Conservation (phyloP, 352 stramenopile genomes). For the Pythium graminicola region DNA sequence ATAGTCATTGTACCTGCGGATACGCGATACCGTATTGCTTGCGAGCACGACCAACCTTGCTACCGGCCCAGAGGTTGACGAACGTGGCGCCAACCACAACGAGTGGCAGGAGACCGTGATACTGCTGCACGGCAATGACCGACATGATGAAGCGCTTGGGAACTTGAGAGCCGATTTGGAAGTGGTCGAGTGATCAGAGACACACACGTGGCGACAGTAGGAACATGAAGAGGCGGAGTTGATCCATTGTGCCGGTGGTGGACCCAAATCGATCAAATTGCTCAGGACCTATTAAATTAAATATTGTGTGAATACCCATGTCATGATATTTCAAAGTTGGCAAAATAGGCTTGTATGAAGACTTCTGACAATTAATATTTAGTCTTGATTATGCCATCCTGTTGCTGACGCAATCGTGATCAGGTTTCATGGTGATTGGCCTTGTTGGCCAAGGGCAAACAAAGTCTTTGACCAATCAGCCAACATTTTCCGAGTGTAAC, state of each 20-base stretch:
- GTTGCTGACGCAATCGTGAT: slow-evolving; percentile 2
- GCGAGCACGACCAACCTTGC: slow-evolving; percentile 52
- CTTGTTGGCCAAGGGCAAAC: no score
- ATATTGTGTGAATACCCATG: background rate
- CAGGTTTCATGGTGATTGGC: background rate
- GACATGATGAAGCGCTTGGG: slow-evolving; percentile 4
- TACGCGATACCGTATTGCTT: slow-evolving; percentile 62
- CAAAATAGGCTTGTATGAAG: background rate
- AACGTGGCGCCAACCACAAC: slow-evolving; percentile 48
- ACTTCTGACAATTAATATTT: background rate
- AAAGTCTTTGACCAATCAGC: slow-evolving; percentile 4
- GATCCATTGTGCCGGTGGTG: no score
- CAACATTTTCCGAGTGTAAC: background rate
- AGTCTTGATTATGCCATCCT: background rate
- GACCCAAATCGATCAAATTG: no score
- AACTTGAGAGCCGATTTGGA: background rate
- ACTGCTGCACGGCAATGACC: slow-evolving; percentile 49
- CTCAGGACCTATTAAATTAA: no score
- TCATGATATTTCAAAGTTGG: background rate
- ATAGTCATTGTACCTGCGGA: slow-evolving; percentile 20
- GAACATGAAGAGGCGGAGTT: no score
- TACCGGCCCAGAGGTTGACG: slow-evolving; percentile 45
- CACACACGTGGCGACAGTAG: no score
- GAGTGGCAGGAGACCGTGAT: slow-evolving; percentile 59
- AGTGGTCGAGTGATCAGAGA: no score